Base-by-base conservation (phyloP, 345 rosid species). In the Aurinia saxatilis region DNA sequence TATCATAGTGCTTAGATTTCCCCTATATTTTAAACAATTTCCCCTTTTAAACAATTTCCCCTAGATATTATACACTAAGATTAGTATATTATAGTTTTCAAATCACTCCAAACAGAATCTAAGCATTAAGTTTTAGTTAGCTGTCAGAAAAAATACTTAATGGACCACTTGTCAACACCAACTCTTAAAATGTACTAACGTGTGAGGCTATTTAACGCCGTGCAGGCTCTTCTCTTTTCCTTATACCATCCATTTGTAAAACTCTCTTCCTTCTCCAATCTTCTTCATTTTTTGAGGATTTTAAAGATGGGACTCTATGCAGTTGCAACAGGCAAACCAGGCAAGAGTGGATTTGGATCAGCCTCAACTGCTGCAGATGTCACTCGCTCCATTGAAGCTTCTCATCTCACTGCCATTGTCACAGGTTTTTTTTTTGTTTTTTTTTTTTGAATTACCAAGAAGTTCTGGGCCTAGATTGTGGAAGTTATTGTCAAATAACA, bases 301-400 rank as follows among this genome's bases (percentile, higher is more conserved):
- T 54, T 11, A 7, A 16, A 54, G 42, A 41, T 80, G 85, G 82
- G 80, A 4, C 55, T 89, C 17, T 57, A 82, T n/a, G 69, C 82
- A 1, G 48, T 82, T 80, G 70, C 79, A 10, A 87, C 92, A 0
- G 99, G 97, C 6, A 41, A 72, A 72, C 77, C 77, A 14, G 97
- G 99, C 14, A 78, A 73, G 3, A 90, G 96, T 54, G 97, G 99
- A 57, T 93, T 82, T 71, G 99, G 99, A 47, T 93, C 99, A 0
- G 80, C 86, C 50, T 81, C 97, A 5, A 87, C 95, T 6, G 97
- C 95, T 6, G 88, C 90, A 65, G 71, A 85, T 39, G 99, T 90
- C 14, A 80, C 99, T 12, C 16, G 65, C 8, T 87, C 84, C 40
- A 75, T 85, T 56, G 87, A 87, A 57, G 96, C 95, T 10, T 49